Percentiles rank a stretch among this genome's conserved stretches.
Conservation (phyloP, 1,284 basidiomycete species). For the Filobasidium uniguttulatum region DNA sequence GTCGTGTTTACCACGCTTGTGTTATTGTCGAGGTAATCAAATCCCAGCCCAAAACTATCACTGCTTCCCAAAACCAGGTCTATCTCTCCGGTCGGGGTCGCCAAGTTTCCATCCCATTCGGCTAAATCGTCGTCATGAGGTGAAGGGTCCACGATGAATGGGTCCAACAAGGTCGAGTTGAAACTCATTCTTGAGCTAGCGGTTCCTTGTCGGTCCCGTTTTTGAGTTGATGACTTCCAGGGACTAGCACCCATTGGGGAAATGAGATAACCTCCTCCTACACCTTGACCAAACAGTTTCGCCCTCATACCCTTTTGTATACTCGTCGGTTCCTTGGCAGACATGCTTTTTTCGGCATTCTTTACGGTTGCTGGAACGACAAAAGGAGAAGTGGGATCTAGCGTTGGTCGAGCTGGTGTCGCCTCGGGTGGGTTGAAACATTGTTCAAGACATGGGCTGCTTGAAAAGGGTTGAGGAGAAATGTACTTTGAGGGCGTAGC, state of each 20-base stretch:
- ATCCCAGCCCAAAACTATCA: background rate
- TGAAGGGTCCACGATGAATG: background rate
- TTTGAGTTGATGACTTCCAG: background rate
- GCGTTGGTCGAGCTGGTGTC: slow-evolving; percentile 9
- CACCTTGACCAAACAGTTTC: slow-evolving; percentile 12
- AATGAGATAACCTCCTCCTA: slow-evolving; percentile 13
- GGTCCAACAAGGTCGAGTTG: too few relatives aligned
- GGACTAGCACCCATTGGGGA: slow-evolving; percentile 8
- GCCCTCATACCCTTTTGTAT: slow-evolving; percentile 12
- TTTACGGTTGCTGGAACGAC: slow-evolving; percentile 6
- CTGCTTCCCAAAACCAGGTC: background rate
- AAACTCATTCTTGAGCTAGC: too few relatives aligned
- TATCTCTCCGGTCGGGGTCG: background rate
- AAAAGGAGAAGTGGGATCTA: slow-evolving; percentile 12
- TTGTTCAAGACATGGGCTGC: background rate
- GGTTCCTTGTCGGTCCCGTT: too few relatives aligned
- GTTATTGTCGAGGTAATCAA: background rate
- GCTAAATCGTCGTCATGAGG: background rate
- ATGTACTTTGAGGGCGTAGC: background rate
- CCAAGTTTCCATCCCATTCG: background rate
- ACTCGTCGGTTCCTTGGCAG: slow-evolving; percentile 1
- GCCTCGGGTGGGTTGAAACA: background rate
- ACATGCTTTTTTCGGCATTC: background rate
- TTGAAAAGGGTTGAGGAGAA: background rate
- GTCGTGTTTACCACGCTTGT: slow-evolving; percentile 1